These are phyloP conservation scores for Phlebiopsis flavidoalba DNA, from an alignment of 768 basidiomycete species.

Conservation along the genomic window DNA sequence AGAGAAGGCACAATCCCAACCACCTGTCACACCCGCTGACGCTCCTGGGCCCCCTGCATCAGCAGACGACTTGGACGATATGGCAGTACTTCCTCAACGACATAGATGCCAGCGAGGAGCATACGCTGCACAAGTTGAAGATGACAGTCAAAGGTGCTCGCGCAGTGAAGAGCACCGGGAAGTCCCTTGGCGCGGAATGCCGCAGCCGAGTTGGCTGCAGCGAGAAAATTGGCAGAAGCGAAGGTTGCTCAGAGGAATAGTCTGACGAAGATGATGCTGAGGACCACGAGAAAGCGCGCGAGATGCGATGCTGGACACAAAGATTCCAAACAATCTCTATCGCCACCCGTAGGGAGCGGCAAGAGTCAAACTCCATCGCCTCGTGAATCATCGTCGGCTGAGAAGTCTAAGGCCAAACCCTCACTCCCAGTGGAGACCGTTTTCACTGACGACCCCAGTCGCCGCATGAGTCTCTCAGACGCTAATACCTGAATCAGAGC, in stretches of 20 bases:
- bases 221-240: slow-evolving; percentile 60
- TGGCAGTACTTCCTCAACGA: slow-evolving; percentile 6
- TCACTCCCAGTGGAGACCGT: not conserved
- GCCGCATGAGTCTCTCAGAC: slow-evolving; percentile 56
- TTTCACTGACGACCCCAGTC: slow-evolving; percentile 5
- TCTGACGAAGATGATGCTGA: slow-evolving; percentile 24
- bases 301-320: not conserved
- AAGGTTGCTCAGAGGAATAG: slow-evolving; percentile 60
- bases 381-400: not conserved
- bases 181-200: slow-evolving; percentile 56
- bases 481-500: slow-evolving; percentile 30
- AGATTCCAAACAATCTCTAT: not conserved
- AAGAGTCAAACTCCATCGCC: not conserved
- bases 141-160: slow-evolving; percentile 66
- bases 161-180: slow-evolving; percentile 51
- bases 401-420: not conserved
- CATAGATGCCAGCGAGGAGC: slow-evolving; percentile 30
- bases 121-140: slow-evolving; percentile 62
- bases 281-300: not conserved
- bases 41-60: not conserved
- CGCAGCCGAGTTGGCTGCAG: slow-evolving; percentile 63
- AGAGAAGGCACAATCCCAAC: not conserved
- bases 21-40: not conserved
- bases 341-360: too few relatives aligned
- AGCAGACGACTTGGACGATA: slow-evolving; percentile 4